phyloP scores from a whole-genome alignment of 306 rosid species.

The Nissolia schottii region DNA sequence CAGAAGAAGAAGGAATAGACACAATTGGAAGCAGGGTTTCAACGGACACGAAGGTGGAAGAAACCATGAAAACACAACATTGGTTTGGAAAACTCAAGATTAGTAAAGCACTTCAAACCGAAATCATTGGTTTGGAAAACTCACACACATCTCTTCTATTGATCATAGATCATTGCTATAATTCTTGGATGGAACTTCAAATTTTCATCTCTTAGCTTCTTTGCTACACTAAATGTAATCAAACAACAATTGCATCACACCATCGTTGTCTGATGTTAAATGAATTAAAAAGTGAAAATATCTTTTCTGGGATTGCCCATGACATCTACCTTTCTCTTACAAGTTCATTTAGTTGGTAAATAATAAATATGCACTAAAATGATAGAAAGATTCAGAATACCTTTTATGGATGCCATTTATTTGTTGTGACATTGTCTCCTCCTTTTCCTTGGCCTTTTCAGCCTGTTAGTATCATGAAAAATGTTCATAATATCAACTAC shows the following conservation, averaged over 20 bases:
- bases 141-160: not conserved
- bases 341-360: not conserved
- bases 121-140: not conserved
- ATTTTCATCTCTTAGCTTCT: conserved; percentile 12
- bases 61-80: not conserved
- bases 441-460: conserved; percentile 89
- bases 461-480: conserved; percentile 51
- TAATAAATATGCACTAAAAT: conserved; percentile 1
- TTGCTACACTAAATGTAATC: conserved; percentile 7
- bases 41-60: not conserved
- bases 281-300: not conserved
- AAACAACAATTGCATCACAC: not conserved
- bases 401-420: conserved; percentile 54
- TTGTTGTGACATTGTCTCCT: conserved; percentile 58
- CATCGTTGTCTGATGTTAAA: conserved; percentile 1
- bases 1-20: not conserved
- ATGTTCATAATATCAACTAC: conserved; percentile 28
- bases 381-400: conserved; percentile 35
- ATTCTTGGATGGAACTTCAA: not conserved
- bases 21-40: not conserved
- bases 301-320: not conserved
- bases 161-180: not conserved
- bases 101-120: not conserved
- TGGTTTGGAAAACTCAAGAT: not conserved
- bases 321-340: conserved; percentile 10